phyloP scores from a whole-genome alignment of 129 eudicot species.

The Saussurea involucrata region DNA sequence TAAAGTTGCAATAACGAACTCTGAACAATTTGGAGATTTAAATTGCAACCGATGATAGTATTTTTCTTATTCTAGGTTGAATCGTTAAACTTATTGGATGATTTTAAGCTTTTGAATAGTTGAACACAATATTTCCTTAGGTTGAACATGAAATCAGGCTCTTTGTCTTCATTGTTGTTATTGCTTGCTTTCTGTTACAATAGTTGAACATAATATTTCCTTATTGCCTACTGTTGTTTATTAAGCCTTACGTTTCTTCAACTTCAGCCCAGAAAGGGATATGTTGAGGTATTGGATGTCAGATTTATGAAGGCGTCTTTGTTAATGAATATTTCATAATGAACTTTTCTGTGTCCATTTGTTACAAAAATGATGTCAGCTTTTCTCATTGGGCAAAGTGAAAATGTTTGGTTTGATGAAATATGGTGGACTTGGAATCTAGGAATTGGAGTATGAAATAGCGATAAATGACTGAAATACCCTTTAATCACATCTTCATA shows the following conservation, averaged over 20 bases:
- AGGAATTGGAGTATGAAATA: no score
- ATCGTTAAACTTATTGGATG: no score
- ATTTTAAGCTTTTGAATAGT: background rate
- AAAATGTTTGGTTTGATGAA: no score
- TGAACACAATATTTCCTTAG: no score
- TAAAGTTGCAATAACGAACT: background rate
- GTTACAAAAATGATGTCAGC: background rate
- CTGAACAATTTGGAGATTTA: background rate
- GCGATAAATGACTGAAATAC: no score
- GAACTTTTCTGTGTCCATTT: background rate
- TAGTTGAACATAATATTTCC: background rate
- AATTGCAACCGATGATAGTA: background rate
- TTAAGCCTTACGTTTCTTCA: background rate
- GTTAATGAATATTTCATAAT: no score
- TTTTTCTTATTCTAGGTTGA: background rate
- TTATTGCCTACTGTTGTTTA: background rate
- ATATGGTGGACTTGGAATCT: no score
- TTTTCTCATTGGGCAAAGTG: background rate
- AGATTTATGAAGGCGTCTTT: background rate
- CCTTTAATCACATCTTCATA: no score
- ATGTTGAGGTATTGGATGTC: background rate
- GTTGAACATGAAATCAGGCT: no score
- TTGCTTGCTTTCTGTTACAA: no score
- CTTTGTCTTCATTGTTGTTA: background rate
- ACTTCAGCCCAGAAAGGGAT: background rate